Evolutionary conservation across 2,329 filamentous ascomycete genomes (phyloP), one percentile per base, ranked within the genome.

Genomic region (Aspergillus japonicus): DNA sequence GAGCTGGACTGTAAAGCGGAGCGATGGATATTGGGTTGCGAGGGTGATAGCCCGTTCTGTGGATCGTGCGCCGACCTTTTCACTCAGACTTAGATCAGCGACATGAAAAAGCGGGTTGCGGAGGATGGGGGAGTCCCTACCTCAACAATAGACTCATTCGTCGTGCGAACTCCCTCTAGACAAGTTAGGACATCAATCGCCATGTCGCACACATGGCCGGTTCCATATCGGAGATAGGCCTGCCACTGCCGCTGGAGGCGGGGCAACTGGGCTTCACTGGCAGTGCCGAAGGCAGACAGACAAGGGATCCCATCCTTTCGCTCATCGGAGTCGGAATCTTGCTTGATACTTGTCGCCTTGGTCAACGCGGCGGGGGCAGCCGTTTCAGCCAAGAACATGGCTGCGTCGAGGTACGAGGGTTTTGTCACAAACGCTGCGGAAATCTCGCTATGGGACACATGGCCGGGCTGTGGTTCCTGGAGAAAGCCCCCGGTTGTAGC

Each of bases 401-500:
- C 66, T 0, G 78, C 77, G 57, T 80, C 78, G 1, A 76, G 67
- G 16, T 67, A 69, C 4, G 64, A 69, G 1, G 65, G 72, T 2
- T 72, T 68, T 4, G 68, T 71, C 8, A 78, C 68, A 54, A 80
- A 80, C 1, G 61, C 61, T 0, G 73, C 72, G 2, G 78, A 80
- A 12, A 80, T 62, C 0, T 68, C 44, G 1, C 71, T 80, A 62
- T 80, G 78, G 0, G 74, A 71, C 14, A 81, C 65, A 53, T 69
- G 60, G 0, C 68, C 72, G 0, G 70, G 63, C 33, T 66, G 51
- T 1, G 73, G 70, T 58, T 79, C 74, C 4, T 61, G 55, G 12
- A 80, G 69, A 52, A 79, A 78, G 2, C 75, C 77, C 1, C 58
- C 63, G 0, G 71, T 73, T 6, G 72, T 66, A 11, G 63, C 71